Evolutionary conservation across 768 basidiomycete species (phyloP).

Genomic region (Sistotremastrum niveocremeum): DNA sequence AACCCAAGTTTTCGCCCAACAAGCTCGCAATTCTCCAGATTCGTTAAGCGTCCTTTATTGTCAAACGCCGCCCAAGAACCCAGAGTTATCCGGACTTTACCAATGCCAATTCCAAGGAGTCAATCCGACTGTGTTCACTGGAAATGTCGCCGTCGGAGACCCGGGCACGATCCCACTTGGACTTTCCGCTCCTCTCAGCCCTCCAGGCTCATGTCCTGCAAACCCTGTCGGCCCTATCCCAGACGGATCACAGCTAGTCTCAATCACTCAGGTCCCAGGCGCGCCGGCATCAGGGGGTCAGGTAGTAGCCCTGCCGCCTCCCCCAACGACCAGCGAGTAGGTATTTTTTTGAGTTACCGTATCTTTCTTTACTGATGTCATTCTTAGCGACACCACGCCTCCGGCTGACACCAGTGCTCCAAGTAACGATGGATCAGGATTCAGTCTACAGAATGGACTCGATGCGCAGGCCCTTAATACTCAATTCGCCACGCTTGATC

Average conservation of each 20-base stretch:
- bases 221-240: conserved; percentile 33
- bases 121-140: conserved; percentile 30
- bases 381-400: conserved; percentile 10
- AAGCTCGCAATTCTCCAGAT: conserved; percentile 40
- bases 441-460: conserved; percentile 32
- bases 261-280: conserved; percentile 24
- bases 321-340: background rate
- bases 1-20: conserved; percentile 42
- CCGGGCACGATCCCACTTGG: conserved; percentile 43
- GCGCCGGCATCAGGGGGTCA: conserved; percentile 4
- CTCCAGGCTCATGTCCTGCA: conserved; percentile 39
- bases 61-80: conserved; percentile 35
- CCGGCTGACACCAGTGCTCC: conserved; percentile 10
- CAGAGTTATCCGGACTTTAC: conserved; percentile 40
- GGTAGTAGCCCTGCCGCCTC: background rate
- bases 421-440: conserved; percentile 12
- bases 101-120: conserved; percentile 45
- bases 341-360: background rate
- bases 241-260: conserved; percentile 32
- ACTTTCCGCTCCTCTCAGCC: conserved; percentile 22
- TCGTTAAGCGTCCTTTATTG: conserved; percentile 37
- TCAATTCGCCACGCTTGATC: conserved; percentile 35
- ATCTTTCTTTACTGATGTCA: conserved; percentile 1
- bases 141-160: conserved; percentile 27
- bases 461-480: conserved; percentile 38